phyloP scores from a whole-genome alignment of 164 flowering plant species.

The Warburgia ugandensis region DNA sequence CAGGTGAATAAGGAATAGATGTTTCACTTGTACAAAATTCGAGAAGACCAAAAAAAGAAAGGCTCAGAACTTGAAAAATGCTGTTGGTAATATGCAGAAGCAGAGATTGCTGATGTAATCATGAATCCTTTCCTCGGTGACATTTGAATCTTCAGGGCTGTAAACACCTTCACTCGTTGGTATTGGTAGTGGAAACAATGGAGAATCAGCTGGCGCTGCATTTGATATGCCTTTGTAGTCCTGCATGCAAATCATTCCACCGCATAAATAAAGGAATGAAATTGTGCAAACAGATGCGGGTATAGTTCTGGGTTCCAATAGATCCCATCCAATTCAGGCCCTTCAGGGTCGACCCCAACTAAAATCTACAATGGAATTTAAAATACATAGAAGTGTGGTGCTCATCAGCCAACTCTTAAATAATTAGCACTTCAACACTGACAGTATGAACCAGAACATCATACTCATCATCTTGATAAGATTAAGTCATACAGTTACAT shows the following conservation, averaged over 20 bases:
- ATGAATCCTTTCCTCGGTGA: slow-evolving; percentile 61
- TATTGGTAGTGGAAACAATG: slow-evolving; percentile 46
- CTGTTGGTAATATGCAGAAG: slow-evolving; percentile 88
- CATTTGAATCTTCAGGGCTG: slow-evolving; percentile 14
- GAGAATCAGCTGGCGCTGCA: slow-evolving; percentile 89
- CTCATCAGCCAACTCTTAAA: no score
- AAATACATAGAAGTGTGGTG: no score
- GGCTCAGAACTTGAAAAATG: slow-evolving; percentile 77
- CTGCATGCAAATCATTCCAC: slow-evolving; percentile 35
- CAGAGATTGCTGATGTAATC: slow-evolving; percentile 67
- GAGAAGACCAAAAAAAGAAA: slow-evolving; percentile 2
- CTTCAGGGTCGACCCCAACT: no score
- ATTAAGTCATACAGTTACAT: no score
- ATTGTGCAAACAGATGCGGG: not conserved
- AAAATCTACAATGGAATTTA: no score
- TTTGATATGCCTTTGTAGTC: slow-evolving; percentile 95
- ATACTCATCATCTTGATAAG: no score
- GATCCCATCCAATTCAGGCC: no score
- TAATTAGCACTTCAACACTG: no score
- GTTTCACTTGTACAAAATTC: slow-evolving; percentile 1
- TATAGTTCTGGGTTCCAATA: no score
- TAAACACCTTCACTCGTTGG: slow-evolving; percentile 25
- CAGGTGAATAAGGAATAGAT: slow-evolving; percentile 12
- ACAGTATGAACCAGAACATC: no score
- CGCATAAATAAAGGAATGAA: slow-evolving; percentile 1